Evolutionary conservation across 2,329 filamentous ascomycete species (phyloP).

Genomic region (Alternaria dauci): DNA sequence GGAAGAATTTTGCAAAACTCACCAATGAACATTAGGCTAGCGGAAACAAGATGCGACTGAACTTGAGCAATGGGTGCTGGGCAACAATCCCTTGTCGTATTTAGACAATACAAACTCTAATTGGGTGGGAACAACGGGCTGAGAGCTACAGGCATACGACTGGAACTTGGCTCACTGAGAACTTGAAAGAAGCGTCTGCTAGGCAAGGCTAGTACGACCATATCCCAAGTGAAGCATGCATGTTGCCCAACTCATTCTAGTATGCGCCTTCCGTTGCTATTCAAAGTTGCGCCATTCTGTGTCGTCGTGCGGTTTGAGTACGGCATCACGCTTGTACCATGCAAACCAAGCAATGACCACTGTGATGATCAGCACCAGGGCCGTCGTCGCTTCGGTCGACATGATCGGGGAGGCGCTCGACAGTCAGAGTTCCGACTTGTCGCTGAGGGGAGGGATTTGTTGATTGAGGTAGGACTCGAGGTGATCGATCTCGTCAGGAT

Average conservation of each 20-base stretch:
- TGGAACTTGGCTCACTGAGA: not conserved
- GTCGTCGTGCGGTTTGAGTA: not conserved
- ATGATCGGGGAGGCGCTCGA: constrained; percentile 2
- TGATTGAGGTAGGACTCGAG: constrained; percentile 71
- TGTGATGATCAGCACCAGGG: constrained; percentile 35
- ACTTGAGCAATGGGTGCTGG: not conserved
- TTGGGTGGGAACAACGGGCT: not conserved
- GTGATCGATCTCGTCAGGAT: constrained; percentile 80
- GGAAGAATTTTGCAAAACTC: not conserved
- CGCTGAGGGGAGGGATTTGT: constrained; percentile 60
- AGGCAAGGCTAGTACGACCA: not conserved
- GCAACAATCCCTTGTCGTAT: not conserved
- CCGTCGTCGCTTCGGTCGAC: constrained; percentile 28
- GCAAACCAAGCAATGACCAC: constrained; percentile 38
- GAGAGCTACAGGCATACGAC: not conserved
- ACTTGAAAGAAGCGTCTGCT: not conserved
- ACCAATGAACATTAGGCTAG: not conserved
- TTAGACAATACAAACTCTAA: not conserved
- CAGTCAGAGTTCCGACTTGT: constrained; percentile 47
- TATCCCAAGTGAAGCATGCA: not conserved
- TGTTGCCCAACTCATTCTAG: not conserved
- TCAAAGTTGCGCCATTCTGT: not conserved
- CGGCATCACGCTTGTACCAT: constrained; percentile 30
- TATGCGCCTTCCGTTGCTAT: not conserved
- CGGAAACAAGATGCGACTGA: not conserved